Base-by-base conservation (phyloP, 2,329 filamentous ascomycete species). In the Fusarium secorum region DNA sequence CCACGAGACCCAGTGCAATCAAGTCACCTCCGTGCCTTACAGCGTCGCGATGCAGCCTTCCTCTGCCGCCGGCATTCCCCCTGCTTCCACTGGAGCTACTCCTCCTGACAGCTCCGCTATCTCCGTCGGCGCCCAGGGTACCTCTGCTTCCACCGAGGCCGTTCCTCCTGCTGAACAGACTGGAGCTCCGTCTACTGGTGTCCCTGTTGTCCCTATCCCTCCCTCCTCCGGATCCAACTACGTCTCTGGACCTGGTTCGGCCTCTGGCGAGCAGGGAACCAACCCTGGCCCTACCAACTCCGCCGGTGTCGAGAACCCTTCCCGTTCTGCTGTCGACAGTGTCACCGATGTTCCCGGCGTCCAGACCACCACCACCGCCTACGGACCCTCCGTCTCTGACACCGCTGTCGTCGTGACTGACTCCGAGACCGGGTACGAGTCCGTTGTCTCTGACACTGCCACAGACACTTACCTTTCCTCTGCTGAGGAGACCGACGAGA, bases 1-100 rank as follows among this genome's bases (percentile, higher is more conserved):
- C 32, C 75, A 79, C 32, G 76, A 75, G 60, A 82, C 80, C 35
- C 68, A 75, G 56, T 83, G 81, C 73, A 66, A 74, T 35, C 65
- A 77, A 49, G 73, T 75, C 51, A 71, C 77, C 53, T 78, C 78
- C 30, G 79, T 74, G 42, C 75, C 42, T 9, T 48, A 32, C 22
- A 48, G 63, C 44, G 68, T 55, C 26, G 57, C 61, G 15, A 61
- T 42, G 30, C 67, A 66, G 30, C 55, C 69, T 36, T 53, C 59
- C 41, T 48, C 46, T 45, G 53, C 56, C 32, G 69, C 66, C 46
- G 41, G 26, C 39, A 41, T 39, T 8, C 42, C 56, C 35, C 67
- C 67, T 18, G 41, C 39, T 32, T 64, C 70, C 36, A 42, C 39
- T n/a, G 62, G 64, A 60, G 66, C 62, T 52, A 66, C 64, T 24